Evolutionary conservation across 768 basidiomycete species (phyloP).

Genomic region (Hemileccinum impolitum): DNA sequence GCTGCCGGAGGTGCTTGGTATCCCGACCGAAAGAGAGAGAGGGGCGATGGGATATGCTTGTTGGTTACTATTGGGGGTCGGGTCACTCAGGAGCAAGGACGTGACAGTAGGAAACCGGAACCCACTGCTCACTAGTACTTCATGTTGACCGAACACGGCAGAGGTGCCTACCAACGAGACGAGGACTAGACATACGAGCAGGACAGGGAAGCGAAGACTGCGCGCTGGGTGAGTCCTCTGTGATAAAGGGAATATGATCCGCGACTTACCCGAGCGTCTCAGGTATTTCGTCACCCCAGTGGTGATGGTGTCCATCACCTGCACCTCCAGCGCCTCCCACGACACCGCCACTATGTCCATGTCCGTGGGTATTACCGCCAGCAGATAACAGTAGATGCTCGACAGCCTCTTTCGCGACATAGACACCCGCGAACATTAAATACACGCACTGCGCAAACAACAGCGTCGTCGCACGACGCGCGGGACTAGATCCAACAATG

Average conservation of each 20-base stretch:
- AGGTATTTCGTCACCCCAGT: slow-evolving; percentile 57
- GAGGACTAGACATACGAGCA: slow-evolving; percentile 54
- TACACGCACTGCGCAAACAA: slow-evolving; percentile 92
- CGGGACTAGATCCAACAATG: slow-evolving; percentile 41
- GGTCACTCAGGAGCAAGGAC: slow-evolving; percentile 2
- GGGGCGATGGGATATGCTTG: slow-evolving; percentile 57
- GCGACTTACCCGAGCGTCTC: slow-evolving; percentile 39
- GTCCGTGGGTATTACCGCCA: slow-evolving; percentile 70
- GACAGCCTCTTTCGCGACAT: slow-evolving; percentile 95
- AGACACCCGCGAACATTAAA: slow-evolving; percentile 90
- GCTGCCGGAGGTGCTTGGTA: slow-evolving; percentile 4
- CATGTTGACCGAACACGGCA: slow-evolving; percentile 58
- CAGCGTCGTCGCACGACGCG: slow-evolving; percentile 64
- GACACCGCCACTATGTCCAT: slow-evolving; percentile 62
- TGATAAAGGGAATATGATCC: too few relatives aligned
- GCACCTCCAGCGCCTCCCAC: slow-evolving; percentile 19
- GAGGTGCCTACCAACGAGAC: slow-evolving; percentile 57
- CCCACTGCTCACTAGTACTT: slow-evolving; percentile 62
- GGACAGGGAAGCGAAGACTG: slow-evolving; percentile 66
- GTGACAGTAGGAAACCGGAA: slow-evolving; percentile 7
- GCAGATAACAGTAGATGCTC: slow-evolving; percentile 84
- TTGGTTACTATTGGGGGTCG: slow-evolving; percentile 46
- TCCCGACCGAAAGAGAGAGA: slow-evolving; percentile 40
- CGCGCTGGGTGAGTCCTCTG: not conserved
- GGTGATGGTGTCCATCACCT: slow-evolving; percentile 54